Evolutionary conservation across 306 rosid species (phyloP).

Genomic region (Carpinus viminea): DNA sequence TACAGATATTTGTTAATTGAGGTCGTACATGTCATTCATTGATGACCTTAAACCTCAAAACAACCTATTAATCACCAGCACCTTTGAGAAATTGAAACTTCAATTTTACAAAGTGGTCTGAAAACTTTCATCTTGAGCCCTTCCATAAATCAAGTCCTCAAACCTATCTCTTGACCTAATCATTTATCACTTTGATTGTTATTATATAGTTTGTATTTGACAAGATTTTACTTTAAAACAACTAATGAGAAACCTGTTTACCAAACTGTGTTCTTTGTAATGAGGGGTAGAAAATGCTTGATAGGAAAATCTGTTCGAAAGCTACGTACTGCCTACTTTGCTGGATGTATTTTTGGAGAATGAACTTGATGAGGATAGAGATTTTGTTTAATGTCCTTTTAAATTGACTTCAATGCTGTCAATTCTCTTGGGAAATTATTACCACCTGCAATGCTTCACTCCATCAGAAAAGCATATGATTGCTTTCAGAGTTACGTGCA

Average conservation of each 20-base stretch:
- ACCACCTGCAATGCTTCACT: not conserved
- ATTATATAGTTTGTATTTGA: not conserved
- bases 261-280: not conserved
- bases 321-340: not conserved
- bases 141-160: not conserved
- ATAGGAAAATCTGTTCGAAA: not conserved
- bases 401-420: not conserved
- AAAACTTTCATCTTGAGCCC: not conserved
- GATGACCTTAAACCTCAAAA: not conserved
- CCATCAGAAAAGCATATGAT: not conserved
- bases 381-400: not conserved
- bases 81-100: not conserved
- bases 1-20: not conserved
- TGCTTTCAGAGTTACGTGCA: not conserved
- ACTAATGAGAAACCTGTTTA: not conserved
- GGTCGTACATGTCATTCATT: not conserved
- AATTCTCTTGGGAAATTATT: not conserved
- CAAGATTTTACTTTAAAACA: not conserved
- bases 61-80: not conserved
- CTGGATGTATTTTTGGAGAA: not conserved
- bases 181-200: not conserved
- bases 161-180: not conserved
- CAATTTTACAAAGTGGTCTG: not conserved
- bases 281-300: too few species aligned
- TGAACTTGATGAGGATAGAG: not conserved